Base-by-base conservation (phyloP, 2,329 filamentous ascomycete genomes). In the Colletotrichum sp. region DNA sequence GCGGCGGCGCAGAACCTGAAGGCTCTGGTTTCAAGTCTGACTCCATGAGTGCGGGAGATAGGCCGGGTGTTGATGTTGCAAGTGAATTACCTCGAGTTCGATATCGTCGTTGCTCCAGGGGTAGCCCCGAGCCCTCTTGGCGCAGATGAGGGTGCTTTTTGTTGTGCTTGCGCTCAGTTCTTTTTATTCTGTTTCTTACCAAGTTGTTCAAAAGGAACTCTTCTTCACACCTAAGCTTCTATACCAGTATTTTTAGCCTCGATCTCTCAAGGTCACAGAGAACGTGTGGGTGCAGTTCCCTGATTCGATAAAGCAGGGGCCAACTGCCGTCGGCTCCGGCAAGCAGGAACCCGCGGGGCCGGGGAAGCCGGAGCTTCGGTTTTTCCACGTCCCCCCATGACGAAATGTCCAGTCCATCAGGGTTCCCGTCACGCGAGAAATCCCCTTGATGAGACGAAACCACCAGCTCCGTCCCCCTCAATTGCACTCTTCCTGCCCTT, bases 381-480 rank as follows among this genome's bases (percentile, higher is more conserved):
- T 76, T 76, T 76, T 76, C 73, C 73, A 64, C 1, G 13, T 52
- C 55, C 63, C 63, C 60, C n/a, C 10, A 26, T 39, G 67, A 49
- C 44, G 44, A 24, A 52, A 52, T 52, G 10, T 21, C n/a, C 44
- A 36, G 69, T 49, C 73, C 74, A 76, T 76, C 74, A 76, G 64
- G 74, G 74, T 76, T 28, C 70, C 57, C 59, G 57, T 76, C 70
- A 69, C 73, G 70, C 69, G 30, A 73, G 69, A 73, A 69, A 16
- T 62, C 57, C 64, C 57, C 57, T n/a, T 65, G 57, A 75, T 68
- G 73, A 76, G 70, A 73, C 73, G 70, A 76, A 76, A 39, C 64
- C 34, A 36, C 44, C 30, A 34, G 36, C 69, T 60, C n/a, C 44
- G 15, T 65, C 34, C 70, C 70, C 57, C 70, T 73, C 65, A 52